These are phyloP conservation scores for Tulasnella sp. DNA, from an alignment of 768 basidiomycete species.

Conservation along the genomic window DNA sequence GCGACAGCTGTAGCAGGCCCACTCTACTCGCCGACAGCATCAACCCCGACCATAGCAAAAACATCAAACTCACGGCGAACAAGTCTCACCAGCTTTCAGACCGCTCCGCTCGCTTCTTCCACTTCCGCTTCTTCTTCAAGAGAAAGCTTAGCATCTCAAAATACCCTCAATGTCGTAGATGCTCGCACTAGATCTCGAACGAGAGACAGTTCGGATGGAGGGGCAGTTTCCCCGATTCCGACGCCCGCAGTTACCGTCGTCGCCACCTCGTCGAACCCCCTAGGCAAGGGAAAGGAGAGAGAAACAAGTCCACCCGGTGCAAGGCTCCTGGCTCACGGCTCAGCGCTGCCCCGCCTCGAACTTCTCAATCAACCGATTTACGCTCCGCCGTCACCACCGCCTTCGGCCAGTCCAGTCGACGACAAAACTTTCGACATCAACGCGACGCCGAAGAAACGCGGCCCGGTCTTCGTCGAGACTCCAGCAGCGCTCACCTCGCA, in stretches of 20 bases:
- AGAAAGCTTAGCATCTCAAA: conserved; percentile 4
- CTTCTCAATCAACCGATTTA: background rate
- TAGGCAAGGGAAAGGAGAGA: background rate
- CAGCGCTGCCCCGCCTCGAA: background rate
- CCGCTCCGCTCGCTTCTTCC: conserved; percentile 2
- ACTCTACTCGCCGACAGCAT: background rate
- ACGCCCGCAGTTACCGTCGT: background rate
- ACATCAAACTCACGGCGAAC: background rate
- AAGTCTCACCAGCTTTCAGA: conserved; percentile 12
- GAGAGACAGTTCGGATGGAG: background rate
- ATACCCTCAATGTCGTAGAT: background rate
- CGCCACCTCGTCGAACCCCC: background rate
- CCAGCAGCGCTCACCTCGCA: background rate
- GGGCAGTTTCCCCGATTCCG: background rate
- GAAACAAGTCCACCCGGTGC: background rate
- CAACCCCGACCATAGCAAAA: background rate
- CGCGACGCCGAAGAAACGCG: background rate
- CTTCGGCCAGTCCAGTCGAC: conserved; percentile 1
- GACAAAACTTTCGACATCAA: conserved; percentile 2
- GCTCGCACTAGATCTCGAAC: background rate
- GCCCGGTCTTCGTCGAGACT: background rate
- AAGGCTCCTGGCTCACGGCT: background rate
- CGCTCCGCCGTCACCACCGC: conserved; percentile 12
- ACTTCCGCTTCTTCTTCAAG: conserved; percentile 5
- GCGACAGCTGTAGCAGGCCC: background rate